Evolutionary conservation across 73 alveolate genomes (phyloP).

Genomic region (Paramecium sonneborni): DNA sequence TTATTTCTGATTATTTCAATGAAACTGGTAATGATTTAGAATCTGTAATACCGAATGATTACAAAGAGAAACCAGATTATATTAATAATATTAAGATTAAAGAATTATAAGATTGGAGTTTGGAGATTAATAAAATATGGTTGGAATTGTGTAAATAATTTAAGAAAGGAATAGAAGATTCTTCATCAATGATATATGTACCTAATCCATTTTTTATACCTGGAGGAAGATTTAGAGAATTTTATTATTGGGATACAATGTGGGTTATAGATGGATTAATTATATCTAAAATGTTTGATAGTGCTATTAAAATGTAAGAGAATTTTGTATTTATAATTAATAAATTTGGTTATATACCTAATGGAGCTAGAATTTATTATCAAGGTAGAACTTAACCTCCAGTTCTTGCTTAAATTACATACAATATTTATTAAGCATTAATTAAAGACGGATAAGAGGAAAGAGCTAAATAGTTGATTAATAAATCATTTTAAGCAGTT

Average conservation of each 20-base stretch:
- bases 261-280: slow-evolving; percentile 49
- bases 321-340: background rate
- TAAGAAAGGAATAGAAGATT: background rate
- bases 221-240: slow-evolving; percentile 45
- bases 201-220: slow-evolving; percentile 49
- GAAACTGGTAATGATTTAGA: slow-evolving; percentile 11
- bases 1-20: background rate
- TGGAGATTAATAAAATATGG: slow-evolving; percentile 27
- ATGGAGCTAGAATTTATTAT: slow-evolving; percentile 36
- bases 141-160: background rate
- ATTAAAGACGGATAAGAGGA: background rate
- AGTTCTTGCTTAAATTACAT: background rate
- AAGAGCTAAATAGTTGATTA: background rate
- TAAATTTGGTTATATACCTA: slow-evolving; percentile 12
- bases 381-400: slow-evolving; percentile 25
- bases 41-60: background rate
- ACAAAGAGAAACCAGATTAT: background rate
- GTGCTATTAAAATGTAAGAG: slow-evolving; percentile 44
- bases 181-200: background rate
- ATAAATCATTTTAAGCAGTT: background rate
- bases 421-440: background rate
- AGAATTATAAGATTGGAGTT: slow-evolving; percentile 6
- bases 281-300: background rate
- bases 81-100: background rate
- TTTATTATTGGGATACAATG: slow-evolving; percentile 49